These are phyloP conservation scores for Yarrowia keelungensis DNA, from an alignment of 805 yeast species.

Conservation along the genomic window DNA sequence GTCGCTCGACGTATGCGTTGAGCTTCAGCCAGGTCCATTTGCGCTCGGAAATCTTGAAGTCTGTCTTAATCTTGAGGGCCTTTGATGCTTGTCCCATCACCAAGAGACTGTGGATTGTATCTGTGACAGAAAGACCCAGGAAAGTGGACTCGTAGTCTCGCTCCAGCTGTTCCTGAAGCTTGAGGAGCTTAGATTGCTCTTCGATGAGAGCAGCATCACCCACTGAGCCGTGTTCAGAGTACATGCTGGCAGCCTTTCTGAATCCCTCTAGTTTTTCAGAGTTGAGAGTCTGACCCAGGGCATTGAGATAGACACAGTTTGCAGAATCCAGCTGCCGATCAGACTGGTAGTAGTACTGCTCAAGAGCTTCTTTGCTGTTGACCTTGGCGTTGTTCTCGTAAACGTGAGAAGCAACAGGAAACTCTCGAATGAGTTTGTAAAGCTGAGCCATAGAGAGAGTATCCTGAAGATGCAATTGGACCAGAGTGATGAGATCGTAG, in stretches of 20 bases:
- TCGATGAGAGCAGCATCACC: constrained; percentile 53
- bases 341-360: constrained; percentile 68
- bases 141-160: constrained; percentile 53
- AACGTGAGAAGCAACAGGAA: constrained; percentile 53
- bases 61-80: constrained; percentile 58
- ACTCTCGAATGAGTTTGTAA: constrained; percentile 65
- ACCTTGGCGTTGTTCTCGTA: constrained; percentile 52
- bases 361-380: constrained; percentile 53
- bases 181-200: constrained; percentile 55
- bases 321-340: constrained; percentile 62
- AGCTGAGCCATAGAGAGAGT: constrained; percentile 70
- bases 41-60: constrained; percentile 63
- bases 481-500: constrained; percentile 64
- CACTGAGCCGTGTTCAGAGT: constrained; percentile 45
- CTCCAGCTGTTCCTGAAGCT: constrained; percentile 57
- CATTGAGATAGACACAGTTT: constrained; percentile 51
- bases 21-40: constrained; percentile 64
- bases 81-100: constrained; percentile 58
- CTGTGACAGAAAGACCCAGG: constrained; percentile 55
- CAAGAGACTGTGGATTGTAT: constrained; percentile 58
- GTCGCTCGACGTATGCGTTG: constrained; percentile 55
- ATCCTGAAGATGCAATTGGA: constrained; percentile 61
- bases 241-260: constrained; percentile 49
- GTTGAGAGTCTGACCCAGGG: constrained; percentile 39
- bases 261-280: constrained; percentile 46